Evolutionary conservation across 306 rosid species (phyloP), one percentile per base, ranked within the genome.

Genomic region (Dalbergia oliveri): DNA sequence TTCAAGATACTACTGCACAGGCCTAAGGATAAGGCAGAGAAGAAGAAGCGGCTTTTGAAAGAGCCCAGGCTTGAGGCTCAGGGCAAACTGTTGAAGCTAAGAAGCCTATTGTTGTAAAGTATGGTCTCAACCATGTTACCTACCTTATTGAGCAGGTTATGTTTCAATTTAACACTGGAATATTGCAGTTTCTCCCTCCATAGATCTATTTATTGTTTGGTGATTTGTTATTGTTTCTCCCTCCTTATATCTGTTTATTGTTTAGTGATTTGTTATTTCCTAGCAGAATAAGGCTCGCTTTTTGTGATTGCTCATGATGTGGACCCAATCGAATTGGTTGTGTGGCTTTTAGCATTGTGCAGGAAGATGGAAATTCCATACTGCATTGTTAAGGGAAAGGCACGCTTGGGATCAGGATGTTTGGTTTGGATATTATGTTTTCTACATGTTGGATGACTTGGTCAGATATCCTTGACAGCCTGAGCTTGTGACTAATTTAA

Each of bases 331-430:
- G 93, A 92, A 82, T 73, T 92, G 88, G 97, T 92, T 72, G 95
- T 90, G 16, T 92, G 97, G 97, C 93, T 92, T 64, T 95, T 95
- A 5, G 91, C 97, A 0, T 76, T 92, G 82, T 92, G 97, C 79
- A 87, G 97, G 83, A 92, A 92, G 79, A 92, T 92, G 97, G 97
- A 92, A 76, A 90, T 92, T 44, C 97, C 97, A 0, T 90, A 92
- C 82, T 92, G 97, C 90, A 92, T 92, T 13, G 97, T 92, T 44
- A 92, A 90, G 85, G 97, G 97, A n/a, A 92, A 90, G 84, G 87
- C 97, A 1, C 93, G 97, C 15, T 51, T 92, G 43, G 97, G 97
- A 83, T 61, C 95, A 33, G 97, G 90, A 90, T 67, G 18, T 9
- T 26, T 8, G 3, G 15, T 35, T 14, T 10, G 13, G 10, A 65